A percentile compares a stretch with the other conserved stretches of the same genome.
Conservation (phyloP, 345 rosid species). For the Brassica incana region DNA sequence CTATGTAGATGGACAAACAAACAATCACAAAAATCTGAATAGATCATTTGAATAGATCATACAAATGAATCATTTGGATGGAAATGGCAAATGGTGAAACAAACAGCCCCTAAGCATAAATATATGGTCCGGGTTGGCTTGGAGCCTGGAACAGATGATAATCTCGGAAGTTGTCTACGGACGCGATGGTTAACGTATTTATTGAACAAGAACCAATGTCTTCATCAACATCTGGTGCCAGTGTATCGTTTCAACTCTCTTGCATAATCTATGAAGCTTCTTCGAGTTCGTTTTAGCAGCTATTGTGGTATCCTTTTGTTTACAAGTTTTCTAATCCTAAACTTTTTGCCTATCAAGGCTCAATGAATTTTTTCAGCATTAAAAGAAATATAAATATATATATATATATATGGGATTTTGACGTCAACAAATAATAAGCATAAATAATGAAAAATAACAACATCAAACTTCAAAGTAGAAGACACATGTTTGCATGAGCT, state of each 20-base stretch:
- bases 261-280: neutral
- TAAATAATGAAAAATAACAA: neutral
- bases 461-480: conserved; percentile 21
- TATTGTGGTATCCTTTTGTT: neutral
- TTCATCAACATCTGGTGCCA: neutral
- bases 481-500: conserved; percentile 30
- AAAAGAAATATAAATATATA: neutral
- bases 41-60: too few species aligned
- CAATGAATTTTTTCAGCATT: neutral
- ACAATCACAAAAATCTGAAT: too few species aligned
- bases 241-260: neutral
- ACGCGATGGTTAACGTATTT: neutral
- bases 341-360: neutral
- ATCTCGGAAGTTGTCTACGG: neutral
- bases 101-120: too few species aligned
- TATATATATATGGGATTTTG: neutral
- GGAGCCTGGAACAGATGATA: neutral
- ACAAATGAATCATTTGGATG: too few species aligned
- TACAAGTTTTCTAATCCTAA: neutral
- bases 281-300: neutral
- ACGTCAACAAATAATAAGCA: neutral
- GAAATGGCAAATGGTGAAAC: too few species aligned
- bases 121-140: neutral
- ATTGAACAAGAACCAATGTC: neutral
- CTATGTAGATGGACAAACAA: too few species aligned